These are phyloP conservation scores for Cnidoscolus chayamansa DNA, from an alignment of 441 rosid species.

Conservation along the genomic window DNA sequence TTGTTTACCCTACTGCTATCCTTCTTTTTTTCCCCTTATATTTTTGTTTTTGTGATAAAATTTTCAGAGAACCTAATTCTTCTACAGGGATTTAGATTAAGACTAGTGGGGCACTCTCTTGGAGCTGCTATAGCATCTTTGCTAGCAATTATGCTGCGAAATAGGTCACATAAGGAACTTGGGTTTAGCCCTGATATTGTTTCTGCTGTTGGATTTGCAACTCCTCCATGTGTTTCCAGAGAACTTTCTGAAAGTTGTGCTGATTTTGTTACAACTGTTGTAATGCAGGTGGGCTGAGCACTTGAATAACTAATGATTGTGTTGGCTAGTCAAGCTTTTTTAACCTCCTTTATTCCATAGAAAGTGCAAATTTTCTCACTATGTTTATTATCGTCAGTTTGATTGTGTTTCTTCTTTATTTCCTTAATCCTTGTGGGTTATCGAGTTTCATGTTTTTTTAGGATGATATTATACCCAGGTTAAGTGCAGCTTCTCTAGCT, in stretches of 20 bases:
- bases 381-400: not conserved
- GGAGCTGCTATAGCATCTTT: slow-evolving; percentile 90
- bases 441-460: slow-evolving; percentile 26
- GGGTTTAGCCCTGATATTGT: slow-evolving; percentile 72
- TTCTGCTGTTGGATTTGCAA: slow-evolving; percentile 80
- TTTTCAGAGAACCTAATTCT: slow-evolving; percentile 30
- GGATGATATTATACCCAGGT: slow-evolving; percentile 89
- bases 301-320: slow-evolving; percentile 9
- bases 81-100: slow-evolving; percentile 83
- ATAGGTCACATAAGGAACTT: slow-evolving; percentile 56
- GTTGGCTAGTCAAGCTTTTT: not conserved
- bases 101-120: slow-evolving; percentile 93
- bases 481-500: slow-evolving; percentile 70
- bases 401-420: not conserved
- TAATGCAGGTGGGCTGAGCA: slow-evolving; percentile 70
- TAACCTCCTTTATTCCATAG: not conserved
- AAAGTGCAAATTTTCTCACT: not conserved
- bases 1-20: too few relatives aligned
- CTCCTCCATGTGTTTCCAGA: slow-evolving; percentile 82
- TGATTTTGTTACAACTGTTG: slow-evolving; percentile 65
- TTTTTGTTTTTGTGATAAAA: not conserved
- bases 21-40: not conserved
- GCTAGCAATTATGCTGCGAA: slow-evolving; percentile 76
- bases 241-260: slow-evolving; percentile 81
- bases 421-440: not conserved